Evolutionary conservation across 1,284 basidiomycete species (phyloP).

Genomic region (Pascua guehoae): DNA sequence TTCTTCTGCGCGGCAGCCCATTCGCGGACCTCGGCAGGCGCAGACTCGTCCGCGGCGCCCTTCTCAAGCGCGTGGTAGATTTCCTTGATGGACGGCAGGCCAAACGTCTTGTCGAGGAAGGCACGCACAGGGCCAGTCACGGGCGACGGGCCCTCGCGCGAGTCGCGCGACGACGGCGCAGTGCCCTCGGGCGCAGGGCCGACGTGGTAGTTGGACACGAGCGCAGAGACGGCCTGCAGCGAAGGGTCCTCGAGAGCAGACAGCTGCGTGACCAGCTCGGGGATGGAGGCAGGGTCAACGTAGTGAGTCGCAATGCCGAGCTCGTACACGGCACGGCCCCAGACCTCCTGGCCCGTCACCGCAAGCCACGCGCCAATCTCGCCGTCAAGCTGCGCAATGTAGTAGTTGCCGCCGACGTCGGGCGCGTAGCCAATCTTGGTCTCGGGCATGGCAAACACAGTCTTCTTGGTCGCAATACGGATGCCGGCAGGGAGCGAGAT

Average conservation of each 20-base stretch:
- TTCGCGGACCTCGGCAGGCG: constrained; percentile 55
- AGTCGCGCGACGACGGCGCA: constrained; percentile 59
- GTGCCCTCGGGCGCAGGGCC: constrained; percentile 49
- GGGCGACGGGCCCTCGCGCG: constrained; percentile 57
- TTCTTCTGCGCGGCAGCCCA: constrained; percentile 74
- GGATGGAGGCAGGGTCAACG: constrained; percentile 69
- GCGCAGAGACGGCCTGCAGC: constrained; percentile 20
- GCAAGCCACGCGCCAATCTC: constrained; percentile 88
- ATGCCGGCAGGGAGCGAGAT: constrained; percentile 84
- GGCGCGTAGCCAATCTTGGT: constrained; percentile 69
- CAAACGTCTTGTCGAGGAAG: constrained; percentile 76
- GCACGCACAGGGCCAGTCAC: constrained; percentile 63
- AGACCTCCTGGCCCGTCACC: constrained; percentile 72
- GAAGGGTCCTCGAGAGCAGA: constrained; percentile 39
- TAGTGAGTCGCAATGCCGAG: constrained; percentile 89
- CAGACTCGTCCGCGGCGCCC: constrained; percentile 39
- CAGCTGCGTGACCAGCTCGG: constrained; percentile 56
- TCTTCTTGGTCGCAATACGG: constrained; percentile 90
- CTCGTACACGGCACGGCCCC: constrained; percentile 77
- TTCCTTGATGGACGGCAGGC: constrained; percentile 62
- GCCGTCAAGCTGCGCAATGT: constrained; percentile 86
- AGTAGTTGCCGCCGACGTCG: constrained; percentile 81
- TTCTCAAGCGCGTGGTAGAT: constrained; percentile 63
- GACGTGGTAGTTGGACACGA: constrained; percentile 28
- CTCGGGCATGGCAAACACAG: constrained; percentile 94